Base-by-base conservation (phyloP, 2,329 filamentous ascomycete genomes). In the Pestalotiopsis sp. region DNA sequence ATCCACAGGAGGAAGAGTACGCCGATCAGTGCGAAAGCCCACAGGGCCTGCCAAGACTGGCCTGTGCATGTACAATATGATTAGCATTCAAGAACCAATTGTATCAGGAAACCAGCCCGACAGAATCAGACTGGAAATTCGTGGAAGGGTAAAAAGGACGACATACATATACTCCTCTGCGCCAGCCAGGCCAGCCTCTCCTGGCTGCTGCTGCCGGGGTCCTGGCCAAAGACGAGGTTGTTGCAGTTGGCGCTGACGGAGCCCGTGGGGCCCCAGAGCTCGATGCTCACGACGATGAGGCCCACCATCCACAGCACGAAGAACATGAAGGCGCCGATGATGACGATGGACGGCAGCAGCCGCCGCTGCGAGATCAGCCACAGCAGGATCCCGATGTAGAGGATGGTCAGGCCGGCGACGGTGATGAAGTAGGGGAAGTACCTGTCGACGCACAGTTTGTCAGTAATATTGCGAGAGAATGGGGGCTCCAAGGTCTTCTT, bases 281-380 rank as follows among this genome's bases (percentile, higher is more conserved):
- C 85, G 67, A 91, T 86, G 17, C 84, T 84, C 5, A 89, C 81
- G 58, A 91, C 87, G 61, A 92, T 84, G 9, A 92, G 81, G 0
- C 90, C 90, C 45, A 91, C 88, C 49, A 91, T 81, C 89, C 89
- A 92, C n/a, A 92, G 80, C 2, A 92, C 83, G 70, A 92, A 91
- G 68, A 92, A 82, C 72, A 91, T 85, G 75, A 92, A 91, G 60
- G 86, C 86, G 68, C 89, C 89, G 23, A 92, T 85, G 81, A 90
- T 87, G 75, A 90, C 87, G 74, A 90, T 88, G 61, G 85, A 84
- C 0, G 88, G 88, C 0, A 92, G 81, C 1, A 92, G 82, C 9
- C 89, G 87, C 2, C 88, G 85, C 69, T 88, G 83, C 67, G 84
- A 85, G 72, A 91, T 91, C 36, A 92, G 83, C 78, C 82, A 88